Evolutionary conservation across 1,284 basidiomycete species (phyloP), one percentile per base, ranked within the genome.

Genomic region (Clitocybe nebularis): DNA sequence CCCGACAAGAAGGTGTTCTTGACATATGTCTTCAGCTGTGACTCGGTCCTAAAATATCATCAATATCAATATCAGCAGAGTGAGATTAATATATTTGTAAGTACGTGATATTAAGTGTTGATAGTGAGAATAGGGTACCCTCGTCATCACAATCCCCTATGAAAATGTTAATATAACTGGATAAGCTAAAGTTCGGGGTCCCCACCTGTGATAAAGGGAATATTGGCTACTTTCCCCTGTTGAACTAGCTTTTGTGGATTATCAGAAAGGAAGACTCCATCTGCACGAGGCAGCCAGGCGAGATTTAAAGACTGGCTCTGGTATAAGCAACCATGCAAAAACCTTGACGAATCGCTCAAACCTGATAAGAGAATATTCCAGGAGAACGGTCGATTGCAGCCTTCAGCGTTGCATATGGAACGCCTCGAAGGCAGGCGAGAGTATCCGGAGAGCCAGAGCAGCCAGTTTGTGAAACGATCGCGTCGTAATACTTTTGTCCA

Each of bases 61-160:
- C 36, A 23, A 22, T 36, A n/a, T 29, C 17, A 33, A 29, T 23
- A 10, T n/a, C 16, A 14, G 16, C 7, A 13, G 6, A 6, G 26
- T 20, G n/a, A 22, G 16, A 30, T 7, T 28, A 5, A 26, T 4
- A 6, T 9, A 22, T 29, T 10, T 10, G 20, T 37, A 50, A 62
- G 41, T 51, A 69, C 66, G 70, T 72, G 49, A 75, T 48, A 39
- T 74, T 72, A 25, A 65, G 39, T 8, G 51, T 66, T 1, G 71
- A 59, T 5, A 77, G 48, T 0, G 72, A 63, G 50, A 78, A 77
- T 0, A 72, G 23, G 0, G 76, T 77, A n/a, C 75, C 76, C 55
- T 78, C 75, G 42, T 77, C 76, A 39, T 76, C 74, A 41, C 67
- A 70, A 43, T 73, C 65, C 19, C 69, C 68, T 62, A 30, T 20